Percentiles rank a stretch among this genome's conserved stretches.
Evolutionary conservation across 768 basidiomycete genomes (phyloP).

Genomic region (Leccinum fibrillosum): DNA sequence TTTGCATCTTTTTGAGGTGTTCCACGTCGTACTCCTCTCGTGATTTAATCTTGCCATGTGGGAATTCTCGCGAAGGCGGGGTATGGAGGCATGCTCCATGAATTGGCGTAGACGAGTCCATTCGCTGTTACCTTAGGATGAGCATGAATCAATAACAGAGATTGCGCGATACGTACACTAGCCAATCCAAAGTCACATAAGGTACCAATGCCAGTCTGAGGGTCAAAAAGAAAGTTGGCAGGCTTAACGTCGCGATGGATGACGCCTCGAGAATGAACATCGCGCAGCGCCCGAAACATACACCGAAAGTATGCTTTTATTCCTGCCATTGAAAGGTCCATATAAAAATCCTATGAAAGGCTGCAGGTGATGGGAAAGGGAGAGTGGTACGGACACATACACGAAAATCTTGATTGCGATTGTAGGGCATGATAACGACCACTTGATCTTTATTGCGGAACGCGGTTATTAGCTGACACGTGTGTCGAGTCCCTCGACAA

Average conservation of each 20-base stretch:
- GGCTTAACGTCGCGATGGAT: constrained; percentile 98
- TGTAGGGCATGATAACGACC: constrained; percentile 91
- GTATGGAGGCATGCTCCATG: constrained; percentile 78
- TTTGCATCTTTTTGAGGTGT: constrained; percentile 54
- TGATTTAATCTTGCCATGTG: constrained; percentile 62
- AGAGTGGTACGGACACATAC: constrained; percentile 45
- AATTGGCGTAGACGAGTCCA: constrained; percentile 43
- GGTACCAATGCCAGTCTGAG: constrained; percentile 75
- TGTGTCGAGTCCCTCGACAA: constrained; percentile 79
- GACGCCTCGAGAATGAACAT: constrained; percentile 81
- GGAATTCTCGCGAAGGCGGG: constrained; percentile 50
- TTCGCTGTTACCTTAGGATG: constrained; percentile 42
- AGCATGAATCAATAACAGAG: neutral
- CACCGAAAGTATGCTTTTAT: constrained; percentile 88
- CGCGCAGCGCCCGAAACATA: constrained; percentile 85
- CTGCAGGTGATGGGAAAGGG: constrained; percentile 6
- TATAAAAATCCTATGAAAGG: constrained; percentile 67
- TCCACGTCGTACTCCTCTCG: constrained; percentile 46
- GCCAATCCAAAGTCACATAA: constrained; percentile 96
- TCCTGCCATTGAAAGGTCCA: constrained; percentile 64
- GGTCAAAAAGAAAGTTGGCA: constrained; percentile 94
- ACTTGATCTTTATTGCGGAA: constrained; percentile 91
- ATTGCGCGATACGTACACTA: constrained; percentile 54
- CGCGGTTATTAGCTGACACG: constrained; percentile 92
- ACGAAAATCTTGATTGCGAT: constrained; percentile 88